A percentile compares a stretch with the other conserved stretches of the same genome.
These are phyloP conservation scores for Saturnispora sanitii DNA, from an alignment of 805 yeast species.

Conservation along the genomic window DNA sequence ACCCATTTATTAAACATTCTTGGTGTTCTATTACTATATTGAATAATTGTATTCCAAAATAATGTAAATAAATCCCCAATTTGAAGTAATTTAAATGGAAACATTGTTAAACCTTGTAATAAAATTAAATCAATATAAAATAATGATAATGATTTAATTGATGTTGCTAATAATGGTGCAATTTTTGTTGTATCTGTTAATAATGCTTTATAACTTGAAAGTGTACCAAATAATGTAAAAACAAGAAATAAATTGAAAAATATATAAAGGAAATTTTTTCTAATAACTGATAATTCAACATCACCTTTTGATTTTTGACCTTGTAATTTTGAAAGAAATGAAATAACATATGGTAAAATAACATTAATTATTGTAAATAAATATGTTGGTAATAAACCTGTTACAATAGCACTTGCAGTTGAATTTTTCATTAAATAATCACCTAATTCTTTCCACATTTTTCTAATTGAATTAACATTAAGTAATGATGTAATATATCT, in stretches of 20 bases:
- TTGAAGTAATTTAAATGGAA: slow-evolving; percentile 47
- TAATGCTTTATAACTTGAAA: slow-evolving; percentile 48
- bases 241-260: slow-evolving; percentile 54
- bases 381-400: slow-evolving; percentile 54
- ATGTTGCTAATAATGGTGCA: slow-evolving; percentile 44
- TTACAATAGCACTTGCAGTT: slow-evolving; percentile 44
- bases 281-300: slow-evolving; percentile 45
- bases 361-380: slow-evolving; percentile 47
- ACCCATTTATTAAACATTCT: slow-evolving; percentile 41
- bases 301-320: slow-evolving; percentile 50
- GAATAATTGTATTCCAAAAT: slow-evolving; percentile 32
- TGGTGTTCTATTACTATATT: slow-evolving; percentile 35
- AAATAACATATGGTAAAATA: slow-evolving; percentile 45
- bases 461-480: slow-evolving; percentile 44
- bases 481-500: slow-evolving; percentile 47
- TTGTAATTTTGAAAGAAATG: slow-evolving; percentile 39
- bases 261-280: slow-evolving; percentile 50
- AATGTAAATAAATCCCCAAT: slow-evolving; percentile 42
- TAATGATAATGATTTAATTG: slow-evolving; percentile 41
- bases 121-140: slow-evolving; percentile 54
- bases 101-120: slow-evolving; percentile 61
- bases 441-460: slow-evolving; percentile 52
- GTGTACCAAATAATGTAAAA: slow-evolving; percentile 52
- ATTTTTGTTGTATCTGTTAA: slow-evolving; percentile 50
- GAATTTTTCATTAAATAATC: slow-evolving; percentile 40